phyloP scores from a whole-genome alignment of 371 early-diverging fungal genomes.

The Batrachochytrium dendrobatidis region DNA sequence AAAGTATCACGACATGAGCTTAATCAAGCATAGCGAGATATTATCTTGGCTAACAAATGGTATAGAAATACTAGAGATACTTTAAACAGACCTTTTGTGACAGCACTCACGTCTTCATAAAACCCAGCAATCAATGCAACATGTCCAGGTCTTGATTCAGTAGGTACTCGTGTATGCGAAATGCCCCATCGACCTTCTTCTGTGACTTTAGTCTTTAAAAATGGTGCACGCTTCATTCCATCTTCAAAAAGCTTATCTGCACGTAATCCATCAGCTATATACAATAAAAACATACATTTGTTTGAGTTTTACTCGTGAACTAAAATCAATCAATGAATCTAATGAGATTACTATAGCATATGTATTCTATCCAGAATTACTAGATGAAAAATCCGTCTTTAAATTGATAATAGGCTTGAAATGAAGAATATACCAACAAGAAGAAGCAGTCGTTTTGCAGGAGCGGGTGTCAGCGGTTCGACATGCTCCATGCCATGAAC shows the following conservation, averaged over 20 bases:
- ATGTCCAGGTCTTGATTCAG: constrained; percentile 96
- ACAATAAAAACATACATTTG: not conserved
- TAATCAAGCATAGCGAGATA: not conserved
- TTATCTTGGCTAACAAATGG: not conserved
- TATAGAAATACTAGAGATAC: not conserved
- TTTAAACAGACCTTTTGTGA: constrained; percentile 64
- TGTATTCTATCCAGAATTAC: too few species aligned
- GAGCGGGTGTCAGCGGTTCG: constrained; percentile 51
- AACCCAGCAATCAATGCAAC: constrained; percentile 95
- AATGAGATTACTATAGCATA: too few species aligned
- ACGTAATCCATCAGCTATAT: constrained; percentile 81
- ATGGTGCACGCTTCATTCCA: constrained; percentile 58
- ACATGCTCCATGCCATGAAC: constrained; percentile 92
- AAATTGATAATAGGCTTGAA: too few species aligned
- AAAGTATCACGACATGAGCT: not conserved
- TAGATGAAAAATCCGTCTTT: too few species aligned
- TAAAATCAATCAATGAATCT: too few species aligned
- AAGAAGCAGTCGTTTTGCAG: constrained; percentile 83
- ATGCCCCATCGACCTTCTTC: constrained; percentile 80
- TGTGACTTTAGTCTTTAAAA: constrained; percentile 53
- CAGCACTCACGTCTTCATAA: constrained; percentile 95
- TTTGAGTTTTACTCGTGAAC: not conserved
- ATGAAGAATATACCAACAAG: constrained; percentile 68
- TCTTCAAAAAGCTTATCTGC: constrained; percentile 83
- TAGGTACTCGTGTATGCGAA: constrained; percentile 94